phyloP scores from a whole-genome alignment of 2,329 filamentous ascomycete genomes.

The Mycocentrospora acerina region DNA sequence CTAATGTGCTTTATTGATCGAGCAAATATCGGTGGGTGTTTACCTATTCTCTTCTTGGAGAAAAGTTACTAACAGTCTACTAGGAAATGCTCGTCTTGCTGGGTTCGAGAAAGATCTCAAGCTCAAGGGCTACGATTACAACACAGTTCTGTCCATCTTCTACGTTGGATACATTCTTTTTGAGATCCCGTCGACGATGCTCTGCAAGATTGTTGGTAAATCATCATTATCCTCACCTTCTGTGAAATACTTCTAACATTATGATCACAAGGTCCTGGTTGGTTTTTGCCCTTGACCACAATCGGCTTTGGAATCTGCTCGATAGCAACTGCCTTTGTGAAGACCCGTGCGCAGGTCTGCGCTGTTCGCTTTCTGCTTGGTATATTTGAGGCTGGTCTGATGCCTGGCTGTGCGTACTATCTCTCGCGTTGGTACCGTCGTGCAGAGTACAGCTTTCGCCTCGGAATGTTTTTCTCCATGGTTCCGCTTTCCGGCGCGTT shows the following conservation, averaged over 20 bases:
- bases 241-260: background rate
- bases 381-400: conserved; percentile 68
- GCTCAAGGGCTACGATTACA: conserved; percentile 65
- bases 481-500: conserved; percentile 68
- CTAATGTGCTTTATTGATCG: conserved; percentile 71
- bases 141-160: conserved; percentile 65
- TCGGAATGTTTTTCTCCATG: conserved; percentile 67
- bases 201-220: conserved; percentile 62
- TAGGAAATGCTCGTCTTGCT: conserved; percentile 66
- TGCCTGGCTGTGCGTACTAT: conserved; percentile 72
- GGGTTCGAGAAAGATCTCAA: conserved; percentile 62
- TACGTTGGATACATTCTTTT: conserved; percentile 72
- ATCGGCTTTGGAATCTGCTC: conserved; percentile 63
- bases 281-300: conserved; percentile 64
- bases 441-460: conserved; percentile 63
- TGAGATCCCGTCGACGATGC: conserved; percentile 66
- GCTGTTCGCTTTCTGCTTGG: conserved; percentile 65
- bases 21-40: conserved; percentile 63
- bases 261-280: conserved; percentile 60
- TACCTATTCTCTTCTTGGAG: background rate
- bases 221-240: no score
- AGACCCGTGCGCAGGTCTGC: conserved; percentile 52
- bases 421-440: conserved; percentile 69
- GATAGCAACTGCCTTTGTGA: conserved; percentile 63
- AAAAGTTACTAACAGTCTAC: background rate